phyloP scores from a whole-genome alignment of 768 basidiomycete species.

The Lactifluus volemus region DNA sequence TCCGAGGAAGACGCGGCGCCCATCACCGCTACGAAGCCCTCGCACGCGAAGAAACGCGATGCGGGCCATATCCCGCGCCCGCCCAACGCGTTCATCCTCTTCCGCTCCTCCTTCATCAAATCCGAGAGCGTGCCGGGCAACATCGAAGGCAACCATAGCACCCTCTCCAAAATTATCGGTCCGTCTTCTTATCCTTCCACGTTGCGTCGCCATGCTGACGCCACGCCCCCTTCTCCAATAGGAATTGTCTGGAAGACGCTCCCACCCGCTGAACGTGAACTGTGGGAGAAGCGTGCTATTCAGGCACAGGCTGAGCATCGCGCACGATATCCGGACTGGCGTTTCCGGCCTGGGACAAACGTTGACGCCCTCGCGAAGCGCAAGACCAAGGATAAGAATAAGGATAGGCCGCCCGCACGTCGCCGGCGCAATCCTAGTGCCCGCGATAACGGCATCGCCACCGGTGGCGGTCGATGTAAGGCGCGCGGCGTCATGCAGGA shows the following conservation, averaged over 20 bases:
- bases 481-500: slow-evolving; percentile 43
- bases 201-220: background rate
- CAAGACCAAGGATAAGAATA: slow-evolving; percentile 28
- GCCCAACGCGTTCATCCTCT: slow-evolving; percentile 81
- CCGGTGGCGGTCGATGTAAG: background rate
- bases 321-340: slow-evolving; percentile 70
- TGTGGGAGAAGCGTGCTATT: slow-evolving; percentile 70
- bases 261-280: slow-evolving; percentile 52
- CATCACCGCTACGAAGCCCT: slow-evolving; percentile 27
- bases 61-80: slow-evolving; percentile 74
- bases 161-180: slow-evolving; percentile 78
- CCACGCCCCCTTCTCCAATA: slow-evolving; percentile 21
- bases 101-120: slow-evolving; percentile 69
- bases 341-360: slow-evolving; percentile 61
- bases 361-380: slow-evolving; percentile 27
- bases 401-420: slow-evolving; percentile 33
- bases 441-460: slow-evolving; percentile 23
- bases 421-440: slow-evolving; percentile 26
- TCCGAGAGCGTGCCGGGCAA: slow-evolving; percentile 65
- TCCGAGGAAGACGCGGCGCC: slow-evolving; percentile 17
- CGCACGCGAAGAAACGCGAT: slow-evolving; percentile 56
- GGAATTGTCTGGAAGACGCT: slow-evolving; percentile 72
- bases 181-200: slow-evolving; percentile 15
- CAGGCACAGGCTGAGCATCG: slow-evolving; percentile 68
- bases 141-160: slow-evolving; percentile 75